Base-by-base conservation (phyloP, 202 grass and related monocot species). In the Zoysia matrella region DNA sequence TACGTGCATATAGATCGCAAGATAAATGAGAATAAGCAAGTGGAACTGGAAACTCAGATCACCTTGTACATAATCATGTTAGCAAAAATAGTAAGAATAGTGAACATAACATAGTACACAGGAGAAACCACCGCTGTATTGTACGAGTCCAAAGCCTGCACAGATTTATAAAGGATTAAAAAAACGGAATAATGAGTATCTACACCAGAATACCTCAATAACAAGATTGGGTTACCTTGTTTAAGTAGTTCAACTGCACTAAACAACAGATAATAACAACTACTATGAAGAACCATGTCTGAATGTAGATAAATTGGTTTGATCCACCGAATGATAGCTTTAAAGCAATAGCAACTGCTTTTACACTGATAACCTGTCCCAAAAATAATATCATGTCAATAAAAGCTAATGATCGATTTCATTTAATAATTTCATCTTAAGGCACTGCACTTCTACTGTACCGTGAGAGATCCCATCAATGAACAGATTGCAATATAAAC, bases 1-100 rank as follows among this genome's bases (percentile, higher is more conserved):
- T 51, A 52, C 10, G 39, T 15, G 5, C 13, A 77, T 76, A 49
- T 13, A 51, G 48, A 65, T 76, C 53, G 36, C 8, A 67, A 18
- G 49, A 42, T 45, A 45, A 54, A 60, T 67, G 48, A 54, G 39
- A 43, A 15, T 51, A 84, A 71, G 36, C 64, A 46, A 55, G 52
- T 22, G 48, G 3, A 53, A 52, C 16, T 71, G 53, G 73, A 74
- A 22, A 67, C 5, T 43, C 52, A 77, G n/a, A 72, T 86, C 58
- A 95, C 93, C 93, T 95, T 92, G 70, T 92, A 95, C 93, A 95
- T 95, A 57, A 95, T 95, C 90, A 88, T 95, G 80, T 91, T 95
- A 39, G 93, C 93, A 73, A 95, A 3, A 85, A 95, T 95, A 69
- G 93, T 95, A 82, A 95, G 91, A 82, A 89, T 92, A 45, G 93